Percentiles rank a stretch among this genome's conserved stretches.
Conservation (phyloP, 148 eudicot genomes). For the Vaccinium macrocarpon region DNA sequence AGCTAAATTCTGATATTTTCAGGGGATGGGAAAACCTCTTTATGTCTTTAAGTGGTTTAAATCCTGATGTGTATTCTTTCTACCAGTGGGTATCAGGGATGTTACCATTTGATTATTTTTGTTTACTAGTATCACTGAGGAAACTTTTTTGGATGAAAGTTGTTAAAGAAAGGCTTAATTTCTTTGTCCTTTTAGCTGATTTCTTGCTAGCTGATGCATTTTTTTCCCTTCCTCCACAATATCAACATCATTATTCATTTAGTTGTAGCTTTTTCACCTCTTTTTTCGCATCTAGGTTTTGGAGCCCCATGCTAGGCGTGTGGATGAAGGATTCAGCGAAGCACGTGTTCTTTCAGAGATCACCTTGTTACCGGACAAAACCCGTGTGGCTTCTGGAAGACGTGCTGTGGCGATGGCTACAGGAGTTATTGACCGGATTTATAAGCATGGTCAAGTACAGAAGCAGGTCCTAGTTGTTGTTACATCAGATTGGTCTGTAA, state of each 20-base stretch:
- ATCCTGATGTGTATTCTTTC: background rate
- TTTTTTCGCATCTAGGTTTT: constrained; percentile 50
- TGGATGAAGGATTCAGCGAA: constrained; percentile 90
- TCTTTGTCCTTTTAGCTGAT: background rate
- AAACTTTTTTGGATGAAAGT: background rate
- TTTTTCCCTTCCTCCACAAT: background rate
- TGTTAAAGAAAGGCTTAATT: background rate
- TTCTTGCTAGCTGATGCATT: background rate
- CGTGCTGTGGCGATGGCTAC: constrained; percentile 98
- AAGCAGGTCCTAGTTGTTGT: constrained; percentile 97
- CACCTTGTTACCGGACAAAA: constrained; percentile 83
- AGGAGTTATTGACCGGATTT: constrained; percentile 66
- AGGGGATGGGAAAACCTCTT: background rate
- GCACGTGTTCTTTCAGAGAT: constrained; percentile 88
- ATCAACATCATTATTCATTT: background rate
- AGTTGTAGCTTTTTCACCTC: background rate
- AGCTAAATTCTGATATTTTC: background rate
- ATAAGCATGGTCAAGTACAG: constrained; percentile 59
- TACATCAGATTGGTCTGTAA: constrained; percentile 94
- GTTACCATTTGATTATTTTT: background rate
- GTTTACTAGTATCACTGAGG: background rate
- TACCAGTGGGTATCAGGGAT: background rate
- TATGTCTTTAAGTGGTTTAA: background rate
- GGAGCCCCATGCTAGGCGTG: constrained; percentile 83
- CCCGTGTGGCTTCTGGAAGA: constrained; percentile 85